A percentile compares a stretch with the other conserved stretches of the same genome.
Evolutionary conservation across 2,329 filamentous ascomycete species (phyloP).

Genomic region (Diaporthe citrichinensis): DNA sequence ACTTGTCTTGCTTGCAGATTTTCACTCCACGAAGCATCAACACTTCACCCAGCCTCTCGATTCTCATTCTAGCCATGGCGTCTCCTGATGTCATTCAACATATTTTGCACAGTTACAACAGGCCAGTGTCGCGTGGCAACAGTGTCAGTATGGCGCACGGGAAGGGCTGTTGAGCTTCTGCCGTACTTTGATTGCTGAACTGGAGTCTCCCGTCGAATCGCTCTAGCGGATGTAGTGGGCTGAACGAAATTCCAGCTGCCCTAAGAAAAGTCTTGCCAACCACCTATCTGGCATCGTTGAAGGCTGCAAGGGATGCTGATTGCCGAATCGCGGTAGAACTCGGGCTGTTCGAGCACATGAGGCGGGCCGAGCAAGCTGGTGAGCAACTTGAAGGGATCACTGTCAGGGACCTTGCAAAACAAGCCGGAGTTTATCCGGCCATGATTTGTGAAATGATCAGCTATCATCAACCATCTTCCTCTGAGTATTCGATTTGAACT

Average conservation of each 20-base stretch:
- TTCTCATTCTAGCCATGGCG: background rate
- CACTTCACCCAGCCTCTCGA: background rate
- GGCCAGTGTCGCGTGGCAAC: slow-evolving; percentile 50
- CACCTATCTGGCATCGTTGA: slow-evolving; percentile 8
- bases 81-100: too few relatives aligned
- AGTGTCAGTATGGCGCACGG: slow-evolving; percentile 51
- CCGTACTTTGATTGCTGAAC: slow-evolving; percentile 50
- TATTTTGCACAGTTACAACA: slow-evolving; percentile 39
- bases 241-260: slow-evolving; percentile 37
- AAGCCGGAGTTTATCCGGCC: slow-evolving; percentile 48
- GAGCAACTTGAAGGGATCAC: slow-evolving; percentile 47
- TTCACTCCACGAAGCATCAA: background rate
- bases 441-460: slow-evolving; percentile 41
- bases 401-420: slow-evolving; percentile 47
- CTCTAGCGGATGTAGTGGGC: slow-evolving; percentile 56
- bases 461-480: too few relatives aligned
- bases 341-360: slow-evolving; percentile 52
- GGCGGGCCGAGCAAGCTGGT: slow-evolving; percentile 43
- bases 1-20: background rate
- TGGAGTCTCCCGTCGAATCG: slow-evolving; percentile 56
- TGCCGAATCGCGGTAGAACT: slow-evolving; percentile 54
- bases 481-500: background rate
- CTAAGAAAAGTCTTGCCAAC: background rate
- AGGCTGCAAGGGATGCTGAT: slow-evolving; percentile 54
- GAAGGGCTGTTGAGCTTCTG: slow-evolving; percentile 55